Percentiles rank a stretch among this genome's conserved stretches.
Conservation (phyloP, 2,329 filamentous ascomycete genomes). For the Colletotrichum aenigma region DNA sequence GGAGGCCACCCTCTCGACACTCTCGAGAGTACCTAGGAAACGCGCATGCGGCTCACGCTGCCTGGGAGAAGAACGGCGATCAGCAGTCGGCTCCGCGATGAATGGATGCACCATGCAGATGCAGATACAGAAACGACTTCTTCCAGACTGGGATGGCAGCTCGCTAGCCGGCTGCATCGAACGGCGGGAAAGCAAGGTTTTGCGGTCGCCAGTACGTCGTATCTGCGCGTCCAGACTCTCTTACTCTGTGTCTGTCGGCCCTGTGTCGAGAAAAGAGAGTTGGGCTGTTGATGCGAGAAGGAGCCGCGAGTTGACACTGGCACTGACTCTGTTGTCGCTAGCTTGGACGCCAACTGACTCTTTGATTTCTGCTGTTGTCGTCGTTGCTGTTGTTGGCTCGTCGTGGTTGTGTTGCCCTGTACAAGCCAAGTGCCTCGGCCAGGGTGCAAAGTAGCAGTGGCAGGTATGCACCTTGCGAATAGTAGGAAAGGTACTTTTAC, state of each 20-base stretch:
- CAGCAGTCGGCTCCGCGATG: not conserved
- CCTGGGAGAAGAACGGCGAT: not conserved
- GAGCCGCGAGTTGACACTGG: constrained; percentile 4
- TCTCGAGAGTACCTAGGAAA: not conserved
- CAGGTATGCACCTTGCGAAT: not conserved
- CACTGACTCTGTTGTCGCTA: constrained; percentile 3
- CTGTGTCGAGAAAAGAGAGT: not conserved
- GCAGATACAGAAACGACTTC: not conserved
- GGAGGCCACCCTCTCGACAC: not conserved
- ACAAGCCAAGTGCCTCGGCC: not conserved
- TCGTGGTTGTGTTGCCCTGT: not conserved
- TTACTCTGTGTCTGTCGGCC: not conserved
- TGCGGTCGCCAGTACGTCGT: not conserved
- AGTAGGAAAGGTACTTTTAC: not conserved
- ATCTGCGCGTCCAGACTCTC: not conserved
- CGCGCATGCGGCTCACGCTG: not conserved
- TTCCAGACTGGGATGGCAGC: not conserved
- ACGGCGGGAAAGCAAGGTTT: not conserved
- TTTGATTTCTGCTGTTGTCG: not conserved
- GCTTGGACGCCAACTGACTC: constrained; percentile 1
- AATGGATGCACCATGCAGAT: not conserved
- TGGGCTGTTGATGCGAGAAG: constrained; percentile 7
- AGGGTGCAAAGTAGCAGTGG: not conserved
- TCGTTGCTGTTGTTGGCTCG: not conserved
- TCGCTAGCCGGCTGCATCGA: not conserved